A percentile compares a stretch with the other conserved stretches of the same genome.
Conservation (phyloP, 2,329 filamentous ascomycete genomes). For the Aspergillus oerlinghausenensis region DNA sequence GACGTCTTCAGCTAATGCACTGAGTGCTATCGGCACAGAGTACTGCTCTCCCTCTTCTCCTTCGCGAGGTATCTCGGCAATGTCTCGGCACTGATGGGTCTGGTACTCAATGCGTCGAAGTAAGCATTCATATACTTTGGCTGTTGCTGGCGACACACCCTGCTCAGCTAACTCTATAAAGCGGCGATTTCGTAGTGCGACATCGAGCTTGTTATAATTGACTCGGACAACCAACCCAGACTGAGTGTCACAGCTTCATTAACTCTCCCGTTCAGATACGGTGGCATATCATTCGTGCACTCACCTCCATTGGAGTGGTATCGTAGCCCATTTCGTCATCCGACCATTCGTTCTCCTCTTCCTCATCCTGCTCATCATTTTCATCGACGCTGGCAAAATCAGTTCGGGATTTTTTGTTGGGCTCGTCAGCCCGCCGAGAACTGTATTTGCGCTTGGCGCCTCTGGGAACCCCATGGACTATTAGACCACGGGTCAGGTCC, state of each 20-base stretch:
- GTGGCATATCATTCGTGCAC: background rate
- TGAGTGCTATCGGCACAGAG: conserved; percentile 32
- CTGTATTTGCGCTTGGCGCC: conserved; percentile 31
- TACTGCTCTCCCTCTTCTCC: conserved; percentile 39
- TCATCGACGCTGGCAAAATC: conserved; percentile 27
- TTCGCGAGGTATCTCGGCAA: conserved; percentile 35
- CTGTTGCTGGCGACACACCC: conserved; percentile 67
- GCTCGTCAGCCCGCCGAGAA: conserved; percentile 13
- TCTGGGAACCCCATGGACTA: conserved; percentile 29
- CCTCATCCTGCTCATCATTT: conserved; percentile 22
- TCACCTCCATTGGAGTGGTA: conserved; percentile 36
- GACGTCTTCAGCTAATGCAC: conserved; percentile 33
- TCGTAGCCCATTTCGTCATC: conserved; percentile 34
- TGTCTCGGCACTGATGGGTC: conserved; percentile 59
- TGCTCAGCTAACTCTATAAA: conserved; percentile 70
- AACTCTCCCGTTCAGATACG: conserved; percentile 7
- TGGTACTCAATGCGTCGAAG: conserved; percentile 67
- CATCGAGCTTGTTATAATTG: conserved; percentile 79
- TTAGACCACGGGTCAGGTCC: conserved; percentile 30
- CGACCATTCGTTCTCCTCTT: conserved; percentile 34
- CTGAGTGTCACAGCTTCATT: conserved; percentile 41
- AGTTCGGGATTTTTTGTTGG: conserved; percentile 17
- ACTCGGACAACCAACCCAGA: conserved; percentile 69
- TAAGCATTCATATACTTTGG: conserved; percentile 70
- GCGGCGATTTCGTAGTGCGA: conserved; percentile 74